Evolutionary conservation across 1,139 yeast species (phyloP).

Genomic region (Saccharomyces hybrid): DNA sequence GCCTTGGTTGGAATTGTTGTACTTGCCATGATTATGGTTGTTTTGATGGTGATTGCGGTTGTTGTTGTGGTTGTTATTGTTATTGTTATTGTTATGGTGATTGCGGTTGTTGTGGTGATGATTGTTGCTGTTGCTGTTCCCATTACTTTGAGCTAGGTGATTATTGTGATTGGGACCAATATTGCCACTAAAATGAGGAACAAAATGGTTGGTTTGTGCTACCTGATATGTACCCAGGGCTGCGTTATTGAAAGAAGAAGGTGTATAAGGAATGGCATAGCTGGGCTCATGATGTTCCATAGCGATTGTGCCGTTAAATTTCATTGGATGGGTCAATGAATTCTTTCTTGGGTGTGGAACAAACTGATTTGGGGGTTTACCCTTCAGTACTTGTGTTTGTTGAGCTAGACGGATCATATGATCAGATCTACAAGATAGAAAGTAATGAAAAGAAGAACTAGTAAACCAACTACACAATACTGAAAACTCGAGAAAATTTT

Average conservation of each 20-base stretch:
- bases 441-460: not conserved
- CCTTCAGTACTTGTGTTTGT: conserved; percentile 24
- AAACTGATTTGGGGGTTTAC: conserved; percentile 22
- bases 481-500: not conserved
- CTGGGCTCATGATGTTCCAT: conserved; percentile 5
- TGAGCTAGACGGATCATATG: conserved; percentile 25
- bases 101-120: conserved; percentile 33
- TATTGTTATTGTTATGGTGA: conserved; percentile 29
- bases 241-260: not conserved
- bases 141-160: not conserved
- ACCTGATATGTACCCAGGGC: not conserved
- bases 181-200: not conserved
- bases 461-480: not conserved
- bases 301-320: conserved; percentile 6
- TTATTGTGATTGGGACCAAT: conserved; percentile 2
- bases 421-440: not conserved
- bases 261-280: not conserved
- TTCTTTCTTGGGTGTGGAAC: conserved; percentile 10
- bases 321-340: conserved; percentile 6
- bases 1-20: too few species aligned
- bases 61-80: not conserved
- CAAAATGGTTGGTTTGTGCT: conserved; percentile 27
- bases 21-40: too few species aligned
- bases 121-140: conserved; percentile 25
- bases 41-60: too few species aligned